phyloP scores from a whole-genome alignment of 495 filamentous ascomycete species.

The Aspergillus incahuasiensis region DNA sequence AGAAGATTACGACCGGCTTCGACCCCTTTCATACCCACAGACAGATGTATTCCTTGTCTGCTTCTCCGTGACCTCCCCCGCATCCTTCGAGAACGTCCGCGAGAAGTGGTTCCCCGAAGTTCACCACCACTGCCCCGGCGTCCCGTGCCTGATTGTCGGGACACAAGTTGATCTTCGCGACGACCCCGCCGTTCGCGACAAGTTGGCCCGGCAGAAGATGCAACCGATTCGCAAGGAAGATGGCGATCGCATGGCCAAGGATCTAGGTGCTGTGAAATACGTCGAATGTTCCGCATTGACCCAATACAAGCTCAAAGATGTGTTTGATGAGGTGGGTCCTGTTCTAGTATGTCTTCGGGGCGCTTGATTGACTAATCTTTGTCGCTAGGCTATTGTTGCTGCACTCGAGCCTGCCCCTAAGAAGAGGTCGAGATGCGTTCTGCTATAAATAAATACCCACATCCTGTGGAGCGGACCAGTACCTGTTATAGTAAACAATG shows the following conservation, averaged over 20 bases:
- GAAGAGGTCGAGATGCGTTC: slow-evolving; percentile 54
- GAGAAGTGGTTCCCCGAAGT: slow-evolving; percentile 99
- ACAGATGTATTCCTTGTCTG: slow-evolving; percentile 99
- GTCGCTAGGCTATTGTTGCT: slow-evolving; percentile 76
- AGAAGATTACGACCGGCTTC: slow-evolving; percentile 97
- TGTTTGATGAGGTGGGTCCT: slow-evolving; percentile 88
- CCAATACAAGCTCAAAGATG: slow-evolving; percentile 97
- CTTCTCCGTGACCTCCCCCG: slow-evolving; percentile 97
- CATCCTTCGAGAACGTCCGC: slow-evolving; percentile 97
- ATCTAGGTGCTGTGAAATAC: slow-evolving; percentile 93
- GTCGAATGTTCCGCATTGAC: slow-evolving; percentile 97
- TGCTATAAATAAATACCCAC: slow-evolving; percentile 32
- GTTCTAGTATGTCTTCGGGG: neutral
- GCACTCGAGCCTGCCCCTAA: slow-evolving; percentile 77
- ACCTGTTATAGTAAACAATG: slow-evolving; percentile 5
- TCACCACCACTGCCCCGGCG: slow-evolving; percentile 95
- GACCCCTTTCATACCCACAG: slow-evolving; percentile 94
- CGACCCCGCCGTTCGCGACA: slow-evolving; percentile 81
- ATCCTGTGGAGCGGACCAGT: slow-evolving; percentile 21
- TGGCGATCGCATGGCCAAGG: slow-evolving; percentile 93
- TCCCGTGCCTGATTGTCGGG: slow-evolving; percentile 95
- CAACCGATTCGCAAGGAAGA: slow-evolving; percentile 83
- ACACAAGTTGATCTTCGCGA: slow-evolving; percentile 96
- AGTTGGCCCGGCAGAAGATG: slow-evolving; percentile 94
- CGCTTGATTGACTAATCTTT: neutral